Percentiles rank a stretch among this genome's conserved stretches.
phyloP scores from a whole-genome alignment of 495 filamentous ascomycete genomes.

The Penicillium arizonense region DNA sequence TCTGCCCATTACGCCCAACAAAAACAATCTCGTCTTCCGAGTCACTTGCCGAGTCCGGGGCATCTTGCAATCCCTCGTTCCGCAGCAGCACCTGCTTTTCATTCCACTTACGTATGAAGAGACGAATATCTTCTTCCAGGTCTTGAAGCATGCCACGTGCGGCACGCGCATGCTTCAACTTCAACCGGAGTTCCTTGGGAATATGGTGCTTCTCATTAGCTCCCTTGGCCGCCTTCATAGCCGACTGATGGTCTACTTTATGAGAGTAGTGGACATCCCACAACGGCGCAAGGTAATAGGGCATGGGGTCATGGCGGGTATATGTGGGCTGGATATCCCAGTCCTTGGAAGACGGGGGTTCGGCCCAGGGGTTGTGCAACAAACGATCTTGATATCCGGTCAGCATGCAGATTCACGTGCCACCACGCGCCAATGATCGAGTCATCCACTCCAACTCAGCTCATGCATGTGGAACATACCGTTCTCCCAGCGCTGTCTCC shows the following conservation, averaged over 20 bases:
- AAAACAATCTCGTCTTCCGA: conserved; percentile 94
- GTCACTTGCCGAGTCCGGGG: conserved; percentile 51
- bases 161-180: conserved; percentile 67
- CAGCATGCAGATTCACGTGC: conserved; percentile 3
- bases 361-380: conserved; percentile 78
- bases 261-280: conserved; percentile 73
- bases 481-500: conserved; percentile 92
- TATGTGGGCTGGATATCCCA: conserved; percentile 80
- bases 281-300: conserved; percentile 83
- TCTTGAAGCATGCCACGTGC: conserved; percentile 65
- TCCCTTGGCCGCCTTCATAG: conserved; percentile 38
- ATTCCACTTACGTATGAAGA: conserved; percentile 61
- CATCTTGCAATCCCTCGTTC: conserved; percentile 49
- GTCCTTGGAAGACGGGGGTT: conserved; percentile 77
- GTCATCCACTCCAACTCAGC: neutral
- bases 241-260: conserved; percentile 32
- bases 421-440: neutral
- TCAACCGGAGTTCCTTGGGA: conserved; percentile 53
- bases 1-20: conserved; percentile 72
- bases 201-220: conserved; percentile 43
- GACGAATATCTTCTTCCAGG: conserved; percentile 61
- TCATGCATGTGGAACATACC: conserved; percentile 50
- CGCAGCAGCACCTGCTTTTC: conserved; percentile 37
- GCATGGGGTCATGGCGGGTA: conserved; percentile 66
- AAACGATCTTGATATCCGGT: conserved; percentile 64